These are phyloP conservation scores for Cytospora piceicola DNA, from an alignment of 2,329 filamentous ascomycete genomes.

Conservation along the genomic window DNA sequence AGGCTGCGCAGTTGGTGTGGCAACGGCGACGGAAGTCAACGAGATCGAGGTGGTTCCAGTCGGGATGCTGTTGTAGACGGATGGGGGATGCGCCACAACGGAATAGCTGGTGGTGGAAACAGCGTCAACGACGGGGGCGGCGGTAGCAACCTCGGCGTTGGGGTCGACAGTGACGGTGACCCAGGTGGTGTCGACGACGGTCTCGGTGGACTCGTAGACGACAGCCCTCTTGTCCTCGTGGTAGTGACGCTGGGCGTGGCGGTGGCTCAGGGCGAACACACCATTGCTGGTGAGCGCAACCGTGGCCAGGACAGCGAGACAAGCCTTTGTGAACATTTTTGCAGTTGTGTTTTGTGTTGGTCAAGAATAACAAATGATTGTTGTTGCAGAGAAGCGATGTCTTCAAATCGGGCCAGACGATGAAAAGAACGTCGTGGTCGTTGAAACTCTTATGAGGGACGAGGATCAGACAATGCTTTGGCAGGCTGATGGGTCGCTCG, in stretches of 20 bases:
- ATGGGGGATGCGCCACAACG: not conserved
- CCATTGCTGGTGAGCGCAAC: conserved; percentile 48
- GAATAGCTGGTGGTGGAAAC: conserved; percentile 15
- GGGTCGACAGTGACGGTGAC: conserved; percentile 49
- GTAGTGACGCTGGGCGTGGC: conserved; percentile 49
- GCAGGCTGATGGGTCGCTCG: not conserved
- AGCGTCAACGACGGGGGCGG: conserved; percentile 32
- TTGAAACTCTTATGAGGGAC: not conserved
- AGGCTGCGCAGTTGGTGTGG: conserved; percentile 23
- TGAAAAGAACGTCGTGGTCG: not conserved
- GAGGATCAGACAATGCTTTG: not conserved
- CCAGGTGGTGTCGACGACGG: conserved; percentile 44
- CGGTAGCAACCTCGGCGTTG: conserved; percentile 33
- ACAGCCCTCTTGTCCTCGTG: conserved; percentile 42
- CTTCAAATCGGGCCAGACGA: conserved; percentile 7
- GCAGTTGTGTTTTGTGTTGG: conserved; percentile 33
- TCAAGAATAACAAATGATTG: not conserved
- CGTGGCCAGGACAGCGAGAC: conserved; percentile 47
- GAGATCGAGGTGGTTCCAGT: not conserved
- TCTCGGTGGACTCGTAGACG: conserved; percentile 40
- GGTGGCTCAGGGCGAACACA: conserved; percentile 47
- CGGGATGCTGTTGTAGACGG: not conserved
- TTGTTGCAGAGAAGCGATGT: conserved; percentile 3
- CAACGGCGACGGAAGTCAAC: conserved; percentile 18
- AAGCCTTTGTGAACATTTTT: conserved; percentile 48